A percentile compares a stretch with the other conserved stretches of the same genome.
Evolutionary conservation across 352 stramenopile species (phyloP).

Genomic region (Thalassiosira livingstoniorum): DNA sequence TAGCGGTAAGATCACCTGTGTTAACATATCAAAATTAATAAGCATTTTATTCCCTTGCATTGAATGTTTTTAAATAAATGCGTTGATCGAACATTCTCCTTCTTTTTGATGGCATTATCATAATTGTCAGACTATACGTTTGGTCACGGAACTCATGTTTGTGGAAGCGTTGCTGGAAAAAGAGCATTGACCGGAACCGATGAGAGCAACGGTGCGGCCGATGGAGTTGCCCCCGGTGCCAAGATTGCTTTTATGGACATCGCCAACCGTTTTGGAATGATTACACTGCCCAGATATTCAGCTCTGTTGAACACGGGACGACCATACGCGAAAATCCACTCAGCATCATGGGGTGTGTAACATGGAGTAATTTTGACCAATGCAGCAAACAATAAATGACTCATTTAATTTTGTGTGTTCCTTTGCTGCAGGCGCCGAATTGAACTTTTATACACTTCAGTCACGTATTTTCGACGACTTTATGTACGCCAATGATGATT

Average conservation of each 20-base stretch:
- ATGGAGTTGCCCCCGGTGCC: constrained; percentile 54
- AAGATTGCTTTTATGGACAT: constrained; percentile 65
- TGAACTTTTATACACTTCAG: constrained; percentile 42
- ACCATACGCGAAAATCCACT: constrained; percentile 50
- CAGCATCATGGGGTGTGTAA: constrained; percentile 57
- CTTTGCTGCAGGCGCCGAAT: no score
- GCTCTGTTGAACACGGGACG: constrained; percentile 34
- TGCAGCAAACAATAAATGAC: constrained; percentile 3
- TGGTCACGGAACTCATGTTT: constrained; percentile 65
- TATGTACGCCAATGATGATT: constrained; percentile 59
- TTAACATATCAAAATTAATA: no score
- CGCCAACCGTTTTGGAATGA: constrained; percentile 18
- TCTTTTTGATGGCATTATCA: no score
- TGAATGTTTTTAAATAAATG: no score
- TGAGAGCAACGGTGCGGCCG: constrained; percentile 34
- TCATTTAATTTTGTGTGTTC: constrained; percentile 18
- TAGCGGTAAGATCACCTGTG: no score
- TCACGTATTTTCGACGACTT: constrained; percentile 52
- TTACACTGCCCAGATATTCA: constrained; percentile 25
- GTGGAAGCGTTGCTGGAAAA: constrained; percentile 50
- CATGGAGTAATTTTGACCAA: no score
- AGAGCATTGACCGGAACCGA: constrained; percentile 25
- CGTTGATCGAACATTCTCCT: no score
- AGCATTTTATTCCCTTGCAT: no score
- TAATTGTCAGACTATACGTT: constrained; percentile 49